Conservation (phyloP, 139 green algal genomes). For the Choricystis sp. region DNA sequence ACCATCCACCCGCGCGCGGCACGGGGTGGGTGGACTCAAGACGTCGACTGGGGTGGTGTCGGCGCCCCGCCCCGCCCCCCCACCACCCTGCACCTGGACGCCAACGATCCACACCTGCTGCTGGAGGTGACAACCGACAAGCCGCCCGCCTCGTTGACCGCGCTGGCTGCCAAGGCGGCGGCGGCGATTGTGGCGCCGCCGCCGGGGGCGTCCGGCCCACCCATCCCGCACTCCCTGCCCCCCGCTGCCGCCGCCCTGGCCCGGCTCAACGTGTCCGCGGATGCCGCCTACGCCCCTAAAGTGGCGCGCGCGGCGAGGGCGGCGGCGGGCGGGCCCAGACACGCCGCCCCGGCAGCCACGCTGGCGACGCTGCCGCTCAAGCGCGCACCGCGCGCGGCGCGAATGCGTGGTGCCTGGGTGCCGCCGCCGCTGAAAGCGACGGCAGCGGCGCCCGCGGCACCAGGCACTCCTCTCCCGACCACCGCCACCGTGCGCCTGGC, state of each 20-base stretch:
- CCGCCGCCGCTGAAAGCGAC: too few relatives aligned
- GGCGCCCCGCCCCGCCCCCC: too few relatives aligned
- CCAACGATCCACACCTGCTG: slow-evolving; percentile 17
- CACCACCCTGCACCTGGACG: slow-evolving; percentile 6
- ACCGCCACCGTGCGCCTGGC: not conserved
- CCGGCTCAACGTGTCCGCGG: slow-evolving; percentile 13
- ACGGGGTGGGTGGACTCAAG: not conserved
- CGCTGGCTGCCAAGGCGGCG: not conserved
- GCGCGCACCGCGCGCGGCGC: not conserved
- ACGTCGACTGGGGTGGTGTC: not conserved
- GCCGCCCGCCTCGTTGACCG: not conserved
- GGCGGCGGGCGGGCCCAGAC: slow-evolving; percentile 2
- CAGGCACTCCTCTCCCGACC: too few relatives aligned
- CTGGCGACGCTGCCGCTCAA: slow-evolving; percentile 14
- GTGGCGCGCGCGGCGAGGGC: slow-evolving; percentile 6
- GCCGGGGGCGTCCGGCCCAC: not conserved
- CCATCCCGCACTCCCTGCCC: not conserved
- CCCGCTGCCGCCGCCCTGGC: slow-evolving; percentile 9
- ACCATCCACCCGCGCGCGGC: not conserved
- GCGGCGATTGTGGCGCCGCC: slow-evolving; percentile 4
- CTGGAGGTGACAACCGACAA: not conserved
- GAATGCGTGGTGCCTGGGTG: too few relatives aligned
- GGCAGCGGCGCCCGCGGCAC: too few relatives aligned
- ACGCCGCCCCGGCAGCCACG: slow-evolving; percentile 9
- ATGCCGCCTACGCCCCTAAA: slow-evolving; percentile 9